Base-by-base conservation (phyloP, 2,329 filamentous ascomycete genomes). In the Pseudonectria foliicola region DNA sequence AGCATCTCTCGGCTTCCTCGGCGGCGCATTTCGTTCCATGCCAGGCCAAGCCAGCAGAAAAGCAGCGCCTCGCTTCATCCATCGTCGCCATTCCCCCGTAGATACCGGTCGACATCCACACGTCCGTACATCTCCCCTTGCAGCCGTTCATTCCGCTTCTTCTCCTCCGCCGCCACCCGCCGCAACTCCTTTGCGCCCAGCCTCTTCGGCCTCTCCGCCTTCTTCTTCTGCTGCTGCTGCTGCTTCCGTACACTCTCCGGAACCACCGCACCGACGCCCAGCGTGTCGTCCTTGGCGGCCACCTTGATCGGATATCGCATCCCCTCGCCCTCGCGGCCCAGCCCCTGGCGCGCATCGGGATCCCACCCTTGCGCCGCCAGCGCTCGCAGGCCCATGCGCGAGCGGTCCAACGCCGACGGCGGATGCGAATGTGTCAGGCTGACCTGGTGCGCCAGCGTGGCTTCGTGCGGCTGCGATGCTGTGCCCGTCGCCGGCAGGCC, bases 301-400 rank as follows among this genome's bases (percentile, higher is more conserved):
- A 75, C 66, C 54, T 87, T 87, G 43, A 95, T 68, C 1, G 89
- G 89, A 45, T 79, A 80, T 27, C 81, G 69, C 40, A 86, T 80
- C 3, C 89, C 89, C 45, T 83, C 75, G 1, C 83, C 80, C 3
- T 65, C 62, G 8, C 73, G 73, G 0, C 89, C 89, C 0, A 95
- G 68, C 0, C 89, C 89, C 12, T 64, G 59, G 3, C 86, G 68
- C 18, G 76, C 67, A 57, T 89, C 84, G 0, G 83, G 81, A 48
- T 89, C 80, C 77, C 82, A 89, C 18, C 84, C 84, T 39, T 82
- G 73, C 1, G 74, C 68, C 34, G 75, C 66, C 23, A 89, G 69
- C 18, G 82, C 75, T 5, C 72, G 64, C 6, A 88, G 63, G 0
- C 84, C 84, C 68, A 85, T 83, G 29, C 82, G 71, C 4, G 68